Evolutionary conservation across 2,329 filamentous ascomycete genomes (phyloP), one percentile per base, ranked within the genome.

Genomic region (Stagonosporopsis rhizophila): DNA sequence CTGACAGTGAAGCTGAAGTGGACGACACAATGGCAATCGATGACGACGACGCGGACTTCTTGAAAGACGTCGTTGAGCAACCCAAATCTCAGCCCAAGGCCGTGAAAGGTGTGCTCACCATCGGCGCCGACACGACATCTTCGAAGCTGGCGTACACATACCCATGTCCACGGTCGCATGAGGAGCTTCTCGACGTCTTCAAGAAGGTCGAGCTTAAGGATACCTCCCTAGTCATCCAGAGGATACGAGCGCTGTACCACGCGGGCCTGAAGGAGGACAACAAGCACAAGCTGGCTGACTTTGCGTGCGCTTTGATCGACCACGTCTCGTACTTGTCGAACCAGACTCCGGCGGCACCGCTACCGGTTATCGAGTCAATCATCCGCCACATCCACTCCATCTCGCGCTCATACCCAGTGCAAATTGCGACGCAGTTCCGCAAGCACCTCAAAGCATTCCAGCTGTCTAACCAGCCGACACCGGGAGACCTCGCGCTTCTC

Each of bases 351-450:
- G 53, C 81, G 9, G 82, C 87, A 3, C 82, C 88, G 0, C 90
- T 95, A 64, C 75, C 82, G 0, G 82, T 90, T 1, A 74, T 96
- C 15, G 95, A 99, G 75, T 89, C 85, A 48, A 77, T 97, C 14
- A 87, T 94, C 56, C 90, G 95, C 44, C 95, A 99, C 75, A 83
- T 96, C 22, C 96, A 99, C 77, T 98, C 94, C 2, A 82, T 99
- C 51, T 90, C 93, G 3, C 94, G 96, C 72, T 89, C 87, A 45
- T 96, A 92, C 67, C 87, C 94, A 0, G 81, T 90, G 34, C 88
- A 89, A 52, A 90, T 96, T 52, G 88, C 89, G 22, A 86, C 85
- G 57, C 87, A 87, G 9, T 96, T 96, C 75, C 87, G 93, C 22
- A 76, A 82, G n/a, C 88, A 90, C 61, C 82, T 99, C 20, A 80